Evolutionary conservation across 495 filamentous ascomycete genomes (phyloP), one percentile per base, ranked within the genome.

Genomic region (Penicillium argentinense): DNA sequence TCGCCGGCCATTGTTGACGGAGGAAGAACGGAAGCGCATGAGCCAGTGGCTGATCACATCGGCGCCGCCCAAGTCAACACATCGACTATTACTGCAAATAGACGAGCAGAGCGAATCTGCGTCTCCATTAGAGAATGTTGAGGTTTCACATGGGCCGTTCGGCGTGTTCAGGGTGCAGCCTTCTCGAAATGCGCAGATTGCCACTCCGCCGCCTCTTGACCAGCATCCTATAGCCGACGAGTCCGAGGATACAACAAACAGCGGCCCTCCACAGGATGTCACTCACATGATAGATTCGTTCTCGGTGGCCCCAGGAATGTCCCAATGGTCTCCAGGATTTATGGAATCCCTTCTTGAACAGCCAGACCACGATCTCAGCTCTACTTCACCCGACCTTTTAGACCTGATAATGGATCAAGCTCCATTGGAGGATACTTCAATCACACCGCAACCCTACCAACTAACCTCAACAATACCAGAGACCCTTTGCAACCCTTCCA

Each of bases 1-100:
- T 40, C 62, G 59, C 9, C 51, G 62, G 3, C 62, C 59, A 3
- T 42, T 62, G 26, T 53, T 65, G 9, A 57, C 59, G 3, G 53
- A 53, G 23, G 42, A 53, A 22, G 50, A 56, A 29, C 57, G 57
- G 13, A 26, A 56, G 25, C 41, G 45, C 9, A 61, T 64, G 57
- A 61, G 54, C 28, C 26, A 58, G 21, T 53, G 54, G 49, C 52
- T 64, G 22, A 21, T 51, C 21, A 45, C 46, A 5, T 48, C 42
- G 9, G 51, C 54, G 9, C 56, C 37, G 9, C 48, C 43, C 11
- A 50, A 41, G 14, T 49, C 22, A 34, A 62, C 47, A 13, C 32
- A 38, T 2, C 25, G 13, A 11, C 9, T 59, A 7, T 23, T 63
- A 13, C 44, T 42, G 1, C 25, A 27, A 0, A 45, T 60, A 2